These are phyloP conservation scores for Saururus chinensis DNA, from an alignment of 164 flowering plant species.

Conservation along the genomic window DNA sequence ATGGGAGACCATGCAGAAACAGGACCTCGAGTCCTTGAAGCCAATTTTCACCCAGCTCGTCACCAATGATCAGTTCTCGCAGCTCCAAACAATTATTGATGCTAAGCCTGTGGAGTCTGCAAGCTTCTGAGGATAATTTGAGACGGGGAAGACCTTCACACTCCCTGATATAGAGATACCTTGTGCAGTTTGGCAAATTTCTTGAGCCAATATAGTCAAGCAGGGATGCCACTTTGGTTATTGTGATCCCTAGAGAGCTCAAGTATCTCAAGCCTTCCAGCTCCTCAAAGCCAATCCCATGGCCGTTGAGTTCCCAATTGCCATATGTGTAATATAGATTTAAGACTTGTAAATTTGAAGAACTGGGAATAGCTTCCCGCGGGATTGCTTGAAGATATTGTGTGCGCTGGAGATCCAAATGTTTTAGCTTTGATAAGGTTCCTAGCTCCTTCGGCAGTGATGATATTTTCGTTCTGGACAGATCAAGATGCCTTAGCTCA, in stretches of 20 bases:
- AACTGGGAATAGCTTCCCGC: neutral
- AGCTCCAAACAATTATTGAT: neutral
- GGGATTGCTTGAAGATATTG: neutral
- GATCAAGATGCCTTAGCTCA: constrained; percentile 1
- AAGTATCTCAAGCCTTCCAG: constrained; percentile 5
- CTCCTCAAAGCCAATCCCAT: neutral
- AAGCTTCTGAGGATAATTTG: neutral
- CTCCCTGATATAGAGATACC: neutral
- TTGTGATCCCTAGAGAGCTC: constrained; percentile 2
- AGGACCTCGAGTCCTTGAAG: neutral
- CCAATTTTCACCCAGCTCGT: neutral
- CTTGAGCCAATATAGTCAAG: neutral
- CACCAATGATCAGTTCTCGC: constrained; percentile 6
- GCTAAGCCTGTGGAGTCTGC: neutral
- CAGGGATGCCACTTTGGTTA: neutral
- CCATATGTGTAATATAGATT: neutral
- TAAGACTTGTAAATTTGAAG: constrained; percentile 5
- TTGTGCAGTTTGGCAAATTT: neutral
- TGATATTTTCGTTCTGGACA: neutral
- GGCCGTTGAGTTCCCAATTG: neutral
- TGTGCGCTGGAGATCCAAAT: constrained; percentile 4
- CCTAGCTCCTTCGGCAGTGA: constrained; percentile 1
- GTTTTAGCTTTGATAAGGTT: constrained; percentile 5
- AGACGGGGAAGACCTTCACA: neutral
- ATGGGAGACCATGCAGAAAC: neutral